These are phyloP conservation scores for Phalaenopsis equestris DNA, from an alignment of 106 monocot genomes.

Conservation along the genomic window DNA sequence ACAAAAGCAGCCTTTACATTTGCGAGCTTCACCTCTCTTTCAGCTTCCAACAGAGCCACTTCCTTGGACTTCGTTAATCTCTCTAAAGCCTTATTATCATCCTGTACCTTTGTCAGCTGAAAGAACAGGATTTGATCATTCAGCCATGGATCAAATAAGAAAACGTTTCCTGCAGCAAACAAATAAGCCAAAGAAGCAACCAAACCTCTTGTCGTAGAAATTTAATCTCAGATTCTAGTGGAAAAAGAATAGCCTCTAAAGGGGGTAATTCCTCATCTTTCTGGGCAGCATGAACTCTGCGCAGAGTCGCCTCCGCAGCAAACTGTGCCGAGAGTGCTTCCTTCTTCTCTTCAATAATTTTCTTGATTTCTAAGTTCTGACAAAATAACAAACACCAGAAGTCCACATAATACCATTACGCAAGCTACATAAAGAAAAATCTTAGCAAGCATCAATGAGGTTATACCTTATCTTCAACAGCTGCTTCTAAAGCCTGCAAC, in stretches of 20 bases:
- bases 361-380: slow-evolving; percentile 79
- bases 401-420: not conserved
- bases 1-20: slow-evolving; percentile 73
- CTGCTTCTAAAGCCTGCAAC: slow-evolving; percentile 54
- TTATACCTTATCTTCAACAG: slow-evolving; percentile 61
- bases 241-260: slow-evolving; percentile 64
- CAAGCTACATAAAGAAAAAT: not conserved
- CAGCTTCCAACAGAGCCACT: slow-evolving; percentile 67
- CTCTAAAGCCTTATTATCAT: slow-evolving; percentile 81
- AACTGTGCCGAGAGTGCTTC: slow-evolving; percentile 68
- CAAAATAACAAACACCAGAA: not conserved
- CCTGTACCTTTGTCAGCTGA: slow-evolving; percentile 63
- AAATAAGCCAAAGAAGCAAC: not conserved
- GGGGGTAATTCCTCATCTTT: slow-evolving; percentile 80
- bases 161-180: not conserved
- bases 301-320: slow-evolving; percentile 78
- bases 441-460: not conserved
- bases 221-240: slow-evolving; percentile 85
- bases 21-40: slow-evolving; percentile 68
- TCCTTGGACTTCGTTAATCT: slow-evolving; percentile 78
- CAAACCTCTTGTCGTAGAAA: slow-evolving; percentile 57
- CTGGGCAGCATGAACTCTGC: slow-evolving; percentile 84
- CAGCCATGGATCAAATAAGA: not conserved
- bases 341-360: slow-evolving; percentile 68
- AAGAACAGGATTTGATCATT: not conserved